Evolutionary conservation across 495 filamentous ascomycete species (phyloP).

Genomic region (Penicillium flavigenum): DNA sequence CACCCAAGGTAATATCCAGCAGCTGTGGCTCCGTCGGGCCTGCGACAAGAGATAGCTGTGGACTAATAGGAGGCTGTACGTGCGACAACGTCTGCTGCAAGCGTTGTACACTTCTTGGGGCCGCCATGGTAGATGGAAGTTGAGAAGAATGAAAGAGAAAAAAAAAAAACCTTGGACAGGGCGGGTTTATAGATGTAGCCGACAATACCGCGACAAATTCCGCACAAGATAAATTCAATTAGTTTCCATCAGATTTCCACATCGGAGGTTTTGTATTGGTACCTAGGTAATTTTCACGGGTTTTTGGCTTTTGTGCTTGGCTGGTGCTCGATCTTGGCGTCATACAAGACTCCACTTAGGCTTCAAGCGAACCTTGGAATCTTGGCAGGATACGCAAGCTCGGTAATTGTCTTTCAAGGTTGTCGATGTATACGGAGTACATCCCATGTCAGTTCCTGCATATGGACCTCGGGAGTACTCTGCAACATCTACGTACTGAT

Average conservation of each 20-base stretch:
- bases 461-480: too few species aligned
- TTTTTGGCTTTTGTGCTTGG: slow-evolving; percentile 8
- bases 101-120: slow-evolving; percentile 32
- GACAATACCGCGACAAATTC: slow-evolving; percentile 14
- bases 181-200: slow-evolving; percentile 15
- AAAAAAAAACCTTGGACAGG: slow-evolving; percentile 13
- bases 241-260: slow-evolving; percentile 18
- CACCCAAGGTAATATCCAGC: slow-evolving; percentile 60
- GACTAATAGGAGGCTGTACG: slow-evolving; percentile 22
- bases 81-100: slow-evolving; percentile 43
- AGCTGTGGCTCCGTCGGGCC: slow-evolving; percentile 60
- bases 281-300: not conserved
- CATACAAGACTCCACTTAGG: not conserved
- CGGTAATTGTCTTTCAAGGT: too few species aligned
- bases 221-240: slow-evolving; percentile 7
- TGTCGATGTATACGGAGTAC: too few species aligned
- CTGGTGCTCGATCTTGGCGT: not conserved
- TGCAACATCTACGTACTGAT: too few species aligned
- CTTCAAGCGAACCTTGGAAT: slow-evolving; percentile 11
- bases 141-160: slow-evolving; percentile 2
- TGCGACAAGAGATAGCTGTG: slow-evolving; percentile 52
- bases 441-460: too few species aligned
- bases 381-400: too few species aligned
- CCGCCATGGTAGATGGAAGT: slow-evolving; percentile 27
- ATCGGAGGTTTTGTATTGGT: slow-evolving; percentile 5